Percentiles rank a stretch among this genome's conserved stretches.
Conservation (phyloP, 495 filamentous ascomycete genomes). For the Trichoderma gamsii region DNA sequence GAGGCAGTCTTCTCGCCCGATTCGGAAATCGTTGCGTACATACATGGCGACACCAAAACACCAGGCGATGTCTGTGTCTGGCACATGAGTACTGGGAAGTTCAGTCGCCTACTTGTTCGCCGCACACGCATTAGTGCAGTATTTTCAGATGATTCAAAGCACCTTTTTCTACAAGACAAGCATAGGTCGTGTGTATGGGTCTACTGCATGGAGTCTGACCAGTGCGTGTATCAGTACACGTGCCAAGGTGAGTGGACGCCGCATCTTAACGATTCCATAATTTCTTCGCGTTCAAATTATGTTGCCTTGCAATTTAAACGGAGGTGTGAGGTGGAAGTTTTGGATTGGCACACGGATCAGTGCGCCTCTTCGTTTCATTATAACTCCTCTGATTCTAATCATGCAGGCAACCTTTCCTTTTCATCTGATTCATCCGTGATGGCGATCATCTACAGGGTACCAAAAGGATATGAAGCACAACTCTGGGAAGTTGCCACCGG, state of each 20-base stretch:
- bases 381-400: background rate
- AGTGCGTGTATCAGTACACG: background rate
- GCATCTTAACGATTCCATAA: too few species aligned
- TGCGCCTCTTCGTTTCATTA: background rate
- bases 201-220: background rate
- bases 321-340: background rate
- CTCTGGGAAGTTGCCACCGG: background rate
- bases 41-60: too few species aligned
- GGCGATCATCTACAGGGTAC: background rate
- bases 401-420: background rate
- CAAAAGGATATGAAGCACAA: background rate
- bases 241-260: too few species aligned
- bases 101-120: background rate
- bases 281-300: background rate
- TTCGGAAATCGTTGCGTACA: too few species aligned
- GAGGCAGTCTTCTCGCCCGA: background rate
- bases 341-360: background rate
- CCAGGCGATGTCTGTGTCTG: background rate
- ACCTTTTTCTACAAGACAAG: background rate
- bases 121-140: background rate
- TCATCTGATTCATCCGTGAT: background rate
- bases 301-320: background rate
- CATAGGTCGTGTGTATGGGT: background rate
- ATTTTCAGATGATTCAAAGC: background rate
- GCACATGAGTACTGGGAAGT: background rate